Conservation (phyloP, 768 basidiomycete genomes). For the Grammothele lineata region DNA sequence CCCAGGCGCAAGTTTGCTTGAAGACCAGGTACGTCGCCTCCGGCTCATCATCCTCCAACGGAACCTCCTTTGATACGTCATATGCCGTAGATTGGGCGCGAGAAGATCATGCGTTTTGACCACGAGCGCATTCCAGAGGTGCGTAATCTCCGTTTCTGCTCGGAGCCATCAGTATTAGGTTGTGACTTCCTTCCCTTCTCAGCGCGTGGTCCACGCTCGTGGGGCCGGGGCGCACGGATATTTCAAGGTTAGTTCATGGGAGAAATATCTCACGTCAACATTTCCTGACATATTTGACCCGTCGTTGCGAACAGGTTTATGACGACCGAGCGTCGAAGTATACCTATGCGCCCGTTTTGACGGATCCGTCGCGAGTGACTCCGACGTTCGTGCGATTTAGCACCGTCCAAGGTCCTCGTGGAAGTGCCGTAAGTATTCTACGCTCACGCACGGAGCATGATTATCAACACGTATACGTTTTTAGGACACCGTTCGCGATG, state of each 20-base stretch:
- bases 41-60: background rate
- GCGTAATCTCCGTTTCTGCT: background rate
- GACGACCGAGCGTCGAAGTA: slow-evolving; percentile 67
- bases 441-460: background rate
- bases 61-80: background rate
- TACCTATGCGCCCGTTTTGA: slow-evolving; percentile 67
- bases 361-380: slow-evolving; percentile 66
- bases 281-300: background rate
- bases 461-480: background rate
- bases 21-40: slow-evolving; percentile 46
- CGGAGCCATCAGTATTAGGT: too few species aligned
- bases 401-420: slow-evolving; percentile 77
- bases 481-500: slow-evolving; percentile 75
- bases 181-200: slow-evolving; percentile 18
- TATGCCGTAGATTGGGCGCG: slow-evolving; percentile 42
- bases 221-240: slow-evolving; percentile 80
- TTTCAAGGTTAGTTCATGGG: slow-evolving; percentile 44
- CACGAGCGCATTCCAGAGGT: slow-evolving; percentile 90
- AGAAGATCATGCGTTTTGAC: slow-evolving; percentile 78
- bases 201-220: slow-evolving; percentile 73
- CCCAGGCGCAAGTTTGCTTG: slow-evolving; percentile 71
- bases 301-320: slow-evolving; percentile 32
- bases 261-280: too few species aligned
- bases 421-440: slow-evolving; percentile 61
- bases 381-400: slow-evolving; percentile 82